Evolutionary conservation across 352 stramenopile genomes (phyloP).

Genomic region (Peronosclerospora sorghi): DNA sequence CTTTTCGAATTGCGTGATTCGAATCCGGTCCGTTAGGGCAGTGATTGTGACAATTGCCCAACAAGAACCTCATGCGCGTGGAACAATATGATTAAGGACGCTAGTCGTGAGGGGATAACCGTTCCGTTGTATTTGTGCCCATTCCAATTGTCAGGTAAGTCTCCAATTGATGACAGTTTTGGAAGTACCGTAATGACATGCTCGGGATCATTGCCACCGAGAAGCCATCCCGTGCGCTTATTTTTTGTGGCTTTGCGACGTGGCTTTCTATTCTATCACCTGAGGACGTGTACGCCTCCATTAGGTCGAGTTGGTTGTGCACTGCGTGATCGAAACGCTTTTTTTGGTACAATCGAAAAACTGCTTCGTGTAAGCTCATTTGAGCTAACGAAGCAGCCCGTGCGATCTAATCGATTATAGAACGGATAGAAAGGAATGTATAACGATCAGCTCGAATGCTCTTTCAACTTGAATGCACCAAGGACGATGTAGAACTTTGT

Average conservation of each 20-base stretch:
- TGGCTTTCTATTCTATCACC: constrained; percentile 8
- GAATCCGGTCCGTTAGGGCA: constrained; percentile 66
- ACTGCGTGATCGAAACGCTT: constrained; percentile 36
- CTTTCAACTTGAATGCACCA: constrained; percentile 4
- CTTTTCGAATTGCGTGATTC: constrained; percentile 56
- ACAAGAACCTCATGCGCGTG: constrained; percentile 62
- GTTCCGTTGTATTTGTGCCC: constrained; percentile 74
- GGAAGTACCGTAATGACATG: constrained; percentile 35
- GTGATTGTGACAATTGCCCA: constrained; percentile 69
- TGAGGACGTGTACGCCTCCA: constrained; percentile 29
- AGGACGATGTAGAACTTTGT: constrained; percentile 7
- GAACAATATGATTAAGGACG: constrained; percentile 73
- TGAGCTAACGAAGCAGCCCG: constrained; percentile 40
- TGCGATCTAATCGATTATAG: constrained; percentile 39
- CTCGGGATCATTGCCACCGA: constrained; percentile 50
- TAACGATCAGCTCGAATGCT: constrained; percentile 27
- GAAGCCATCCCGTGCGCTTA: constrained; percentile 50
- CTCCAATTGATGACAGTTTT: constrained; percentile 32
- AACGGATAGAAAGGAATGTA: constrained; percentile 25
- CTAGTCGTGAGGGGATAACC: constrained; percentile 61
- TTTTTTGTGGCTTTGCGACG: constrained; percentile 9
- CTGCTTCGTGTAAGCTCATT: constrained; percentile 8
- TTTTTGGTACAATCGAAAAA: constrained; percentile 31
- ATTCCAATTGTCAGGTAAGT: constrained; percentile 64
- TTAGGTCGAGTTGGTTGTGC: constrained; percentile 37